Base-by-base conservation (phyloP, 2,329 filamentous ascomycete genomes). In the Microcyclospora tardicrescens region DNA sequence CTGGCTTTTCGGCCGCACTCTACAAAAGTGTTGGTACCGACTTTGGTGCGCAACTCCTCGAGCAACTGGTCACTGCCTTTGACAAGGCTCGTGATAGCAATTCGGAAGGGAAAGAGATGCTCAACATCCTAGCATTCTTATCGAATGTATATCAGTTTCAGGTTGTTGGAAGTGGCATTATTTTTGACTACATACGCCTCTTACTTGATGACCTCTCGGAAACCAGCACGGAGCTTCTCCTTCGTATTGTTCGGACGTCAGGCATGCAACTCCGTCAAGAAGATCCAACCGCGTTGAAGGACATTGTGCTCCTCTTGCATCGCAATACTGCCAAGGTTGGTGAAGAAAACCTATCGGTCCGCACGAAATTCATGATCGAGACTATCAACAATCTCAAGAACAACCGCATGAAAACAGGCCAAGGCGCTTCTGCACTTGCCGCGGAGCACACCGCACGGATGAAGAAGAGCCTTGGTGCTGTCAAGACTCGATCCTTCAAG, bases 301-400 rank as follows among this genome's bases (percentile, higher is more conserved):
- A 93, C 45, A 91, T 98, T 45, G 79, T 94, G 5, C 66, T 80
- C 10, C 69, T 85, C 36, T 73, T 96, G 41, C 83, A 84, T 47
- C 77, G 79, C 15, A 76, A 79, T 1, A 73, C 87, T 2, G 67
- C 75, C 1, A 77, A 75, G 43, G 40, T 72, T 28, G 83, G 81
- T 4, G 76, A 83, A 51, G 66, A 67, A 10, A 81, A 77, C 14
- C 66, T 94, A 19, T 89, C 86, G 1, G 83, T 87, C 9, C 79
- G 91, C 40, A 95, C 89, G 1, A 93, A 83, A 49, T 95, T 95
- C 62, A 96, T 96, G 87, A 83, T 98, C 37, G 89, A 96, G 54
- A 91, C 82, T 1, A 94, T 98, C 59, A 85, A 83, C 42, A 84
- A 94, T 52, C 69, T 98, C 24, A 94, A 94, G 59, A 94, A 93